A percentile compares a stretch with the other conserved stretches of the same genome.
Evolutionary conservation across 1,284 basidiomycete species (phyloP).

Genomic region (Farysia itapuensis): DNA sequence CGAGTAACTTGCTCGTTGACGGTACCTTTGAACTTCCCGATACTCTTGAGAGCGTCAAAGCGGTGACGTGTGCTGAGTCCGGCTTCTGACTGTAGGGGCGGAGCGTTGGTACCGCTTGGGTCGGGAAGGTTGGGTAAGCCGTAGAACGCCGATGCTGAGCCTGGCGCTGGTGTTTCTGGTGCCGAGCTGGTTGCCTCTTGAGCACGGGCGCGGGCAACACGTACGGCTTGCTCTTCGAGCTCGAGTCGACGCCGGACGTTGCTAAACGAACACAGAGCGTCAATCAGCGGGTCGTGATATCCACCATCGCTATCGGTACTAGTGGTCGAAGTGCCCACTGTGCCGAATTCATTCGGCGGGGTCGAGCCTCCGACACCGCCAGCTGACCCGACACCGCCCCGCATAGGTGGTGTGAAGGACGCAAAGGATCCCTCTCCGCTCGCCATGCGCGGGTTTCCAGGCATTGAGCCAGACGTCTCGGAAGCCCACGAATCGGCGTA

Average conservation of each 20-base stretch:
- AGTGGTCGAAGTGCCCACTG: conserved; percentile 17
- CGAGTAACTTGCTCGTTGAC: conserved; percentile 40
- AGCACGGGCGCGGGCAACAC: not conserved
- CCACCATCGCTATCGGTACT: not conserved
- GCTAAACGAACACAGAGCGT: conserved; percentile 48
- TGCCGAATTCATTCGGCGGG: conserved; percentile 21
- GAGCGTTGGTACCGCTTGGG: conserved; percentile 4
- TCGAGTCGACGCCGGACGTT: conserved; percentile 45
- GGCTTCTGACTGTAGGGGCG: conserved; percentile 7
- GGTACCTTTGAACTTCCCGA: conserved; percentile 49
- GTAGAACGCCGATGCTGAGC: conserved; percentile 1
- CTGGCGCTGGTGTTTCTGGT: no score
- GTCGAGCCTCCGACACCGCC: conserved; percentile 19
- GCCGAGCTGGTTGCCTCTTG: not conserved
- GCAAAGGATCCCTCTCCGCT: no score
- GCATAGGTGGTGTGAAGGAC: no score
- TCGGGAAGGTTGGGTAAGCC: conserved; percentile 1
- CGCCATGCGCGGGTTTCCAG: conserved; percentile 1
- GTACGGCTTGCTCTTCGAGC: conserved; percentile 23
- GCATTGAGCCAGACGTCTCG: conserved; percentile 1
- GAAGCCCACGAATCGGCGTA: conserved; percentile 22
- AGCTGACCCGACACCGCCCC: conserved; percentile 25
- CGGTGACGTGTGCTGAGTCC: conserved; percentile 24
- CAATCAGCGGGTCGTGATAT: conserved; percentile 37
- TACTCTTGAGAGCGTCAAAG: conserved; percentile 34